Evolutionary conservation across 140 eudicot genomes (phyloP).

Genomic region (Flaveria floridana): DNA sequence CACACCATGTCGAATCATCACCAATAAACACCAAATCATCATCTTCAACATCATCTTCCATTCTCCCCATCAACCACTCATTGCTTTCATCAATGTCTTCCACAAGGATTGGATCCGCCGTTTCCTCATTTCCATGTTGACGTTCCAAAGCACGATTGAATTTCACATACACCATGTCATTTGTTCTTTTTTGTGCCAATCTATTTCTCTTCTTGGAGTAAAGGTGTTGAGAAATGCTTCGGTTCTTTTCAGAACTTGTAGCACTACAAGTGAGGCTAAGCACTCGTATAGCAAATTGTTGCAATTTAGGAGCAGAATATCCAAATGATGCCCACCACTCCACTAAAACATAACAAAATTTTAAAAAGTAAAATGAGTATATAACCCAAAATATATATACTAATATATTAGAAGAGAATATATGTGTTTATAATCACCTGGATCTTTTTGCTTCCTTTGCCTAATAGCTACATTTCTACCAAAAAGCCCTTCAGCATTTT

Average conservation of each 20-base stretch:
- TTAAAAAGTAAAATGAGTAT: neutral
- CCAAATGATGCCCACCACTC: constrained; percentile 25
- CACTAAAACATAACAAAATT: neutral
- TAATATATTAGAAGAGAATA: neutral
- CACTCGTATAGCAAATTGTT: neutral
- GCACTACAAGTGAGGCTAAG: neutral
- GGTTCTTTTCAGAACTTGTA: neutral
- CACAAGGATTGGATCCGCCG: neutral
- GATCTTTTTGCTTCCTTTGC: neutral
- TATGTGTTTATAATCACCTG: neutral
- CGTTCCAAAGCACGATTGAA: constrained; percentile 10
- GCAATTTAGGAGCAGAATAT: neutral
- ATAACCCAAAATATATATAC: neutral
- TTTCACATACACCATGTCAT: neutral
- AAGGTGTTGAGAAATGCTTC: neutral
- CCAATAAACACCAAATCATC: constrained; percentile 17
- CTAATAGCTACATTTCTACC: neutral
- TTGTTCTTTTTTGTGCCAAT: neutral
- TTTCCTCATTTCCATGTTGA: neutral
- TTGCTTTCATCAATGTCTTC: neutral
- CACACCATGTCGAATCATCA: neutral
- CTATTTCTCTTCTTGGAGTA: neutral
- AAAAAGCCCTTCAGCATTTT: neutral
- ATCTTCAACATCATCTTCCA: neutral
- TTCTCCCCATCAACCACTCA: constrained; percentile 18